Evolutionary conservation across 768 basidiomycete genomes (phyloP).

Genomic region (Boletus rex-veris): DNA sequence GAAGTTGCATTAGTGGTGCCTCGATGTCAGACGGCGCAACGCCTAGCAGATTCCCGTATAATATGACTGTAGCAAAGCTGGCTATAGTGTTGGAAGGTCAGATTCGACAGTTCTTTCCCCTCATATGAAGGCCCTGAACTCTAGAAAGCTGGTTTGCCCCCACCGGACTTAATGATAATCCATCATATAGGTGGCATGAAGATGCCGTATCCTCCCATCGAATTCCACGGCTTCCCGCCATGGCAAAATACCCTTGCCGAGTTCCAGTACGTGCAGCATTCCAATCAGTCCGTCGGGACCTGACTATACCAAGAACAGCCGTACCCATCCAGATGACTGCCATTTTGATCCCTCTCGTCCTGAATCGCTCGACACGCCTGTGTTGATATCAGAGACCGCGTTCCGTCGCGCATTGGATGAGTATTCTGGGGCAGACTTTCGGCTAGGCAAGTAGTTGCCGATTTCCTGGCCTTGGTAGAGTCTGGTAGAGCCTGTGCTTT

Average conservation of each 20-base stretch:
- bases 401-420: slow-evolving; percentile 73
- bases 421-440: slow-evolving; percentile 71
- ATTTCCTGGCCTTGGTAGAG: neutral
- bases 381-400: slow-evolving; percentile 46
- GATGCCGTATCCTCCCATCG: slow-evolving; percentile 45
- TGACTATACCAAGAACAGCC: slow-evolving; percentile 13
- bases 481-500: neutral
- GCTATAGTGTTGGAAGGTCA: slow-evolving; percentile 58
- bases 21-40: neutral
- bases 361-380: neutral
- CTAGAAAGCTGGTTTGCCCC: slow-evolving; percentile 51
- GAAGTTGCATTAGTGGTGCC: slow-evolving; percentile 9
- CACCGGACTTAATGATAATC: slow-evolving; percentile 77
- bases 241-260: slow-evolving; percentile 85
- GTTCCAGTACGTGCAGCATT: slow-evolving; percentile 54
- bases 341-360: neutral
- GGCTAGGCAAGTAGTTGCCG: slow-evolving; percentile 62
- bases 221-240: slow-evolving; percentile 75
- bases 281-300: neutral
- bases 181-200: slow-evolving; percentile 49
- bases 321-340: slow-evolving; percentile 19
- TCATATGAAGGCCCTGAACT: slow-evolving; percentile 23
- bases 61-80: slow-evolving; percentile 44
- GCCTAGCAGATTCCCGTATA: slow-evolving; percentile 20
- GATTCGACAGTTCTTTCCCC: slow-evolving; percentile 9